Evolutionary conservation across 768 basidiomycete species (phyloP), one percentile per base, ranked within the genome.

Genomic region (Zangia roseola): DNA sequence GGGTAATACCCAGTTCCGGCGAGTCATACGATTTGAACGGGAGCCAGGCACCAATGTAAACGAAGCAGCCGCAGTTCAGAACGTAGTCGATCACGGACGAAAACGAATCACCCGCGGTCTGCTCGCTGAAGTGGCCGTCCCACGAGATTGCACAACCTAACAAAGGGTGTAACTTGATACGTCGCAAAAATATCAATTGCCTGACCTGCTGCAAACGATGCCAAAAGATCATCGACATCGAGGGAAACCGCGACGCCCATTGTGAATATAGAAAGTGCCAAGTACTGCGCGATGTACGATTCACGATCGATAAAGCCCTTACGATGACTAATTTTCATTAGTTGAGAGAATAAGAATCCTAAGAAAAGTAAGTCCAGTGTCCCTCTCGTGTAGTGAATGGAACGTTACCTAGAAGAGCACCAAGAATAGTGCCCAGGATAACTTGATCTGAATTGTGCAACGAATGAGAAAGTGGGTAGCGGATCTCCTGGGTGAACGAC

Each of bases 41-140:
- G 10, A 90, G 66, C 84, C 94, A 93, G 3, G 95, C 94, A 23
- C 95, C 97, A 16, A 79, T 88, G 62, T 91, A 91, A 23, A 91
- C 74, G 67, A 91, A 91, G 67, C 86, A 87, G 2, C 72, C 83
- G 52, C 86, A 87, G 57, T 90, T 91, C 45, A 91, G 74, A 21
- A 97, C 75, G 53, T 97, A 80, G 65, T 97, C 91, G 53, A 98
- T 84, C 35, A 97, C 89, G 21, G 91, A 86, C 2, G 91, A 86
- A 64, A 99, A 97, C 10, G 82, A 74, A 49, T 93, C 90, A 54
- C 88, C 83, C 68, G 94, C 89, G 0, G 82, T 91, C 50, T 91
- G 84, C 17, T 70, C 69, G 57, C 89, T 87, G 71, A 89, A 89
- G 56, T 90, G 76, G 3, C 83, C 89, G 66, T 95, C 93, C 92